phyloP scores from a whole-genome alignment of 139 green algal genomes.

The Pleodorina starrii region DNA sequence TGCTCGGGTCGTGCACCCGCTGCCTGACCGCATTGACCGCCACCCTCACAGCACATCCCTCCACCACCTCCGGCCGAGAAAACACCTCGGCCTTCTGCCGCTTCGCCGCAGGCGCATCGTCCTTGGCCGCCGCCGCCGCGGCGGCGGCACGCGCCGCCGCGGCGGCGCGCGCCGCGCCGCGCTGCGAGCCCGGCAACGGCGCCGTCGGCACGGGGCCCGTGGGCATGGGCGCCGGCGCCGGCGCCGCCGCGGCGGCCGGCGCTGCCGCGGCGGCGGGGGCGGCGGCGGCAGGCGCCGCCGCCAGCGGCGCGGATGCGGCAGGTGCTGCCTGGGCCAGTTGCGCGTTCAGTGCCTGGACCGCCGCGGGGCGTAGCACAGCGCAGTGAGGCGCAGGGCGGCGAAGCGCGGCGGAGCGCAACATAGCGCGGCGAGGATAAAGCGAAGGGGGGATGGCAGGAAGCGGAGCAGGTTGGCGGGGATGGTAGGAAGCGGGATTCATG shows the following conservation, averaged over 20 bases:
- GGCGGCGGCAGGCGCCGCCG: background rate
- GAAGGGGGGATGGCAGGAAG: too few relatives aligned
- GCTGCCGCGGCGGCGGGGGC: background rate
- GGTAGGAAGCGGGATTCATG: too few relatives aligned
- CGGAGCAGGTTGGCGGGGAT: too few relatives aligned
- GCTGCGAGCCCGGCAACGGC: constrained; percentile 1
- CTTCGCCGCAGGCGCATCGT: background rate
- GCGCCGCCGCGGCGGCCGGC: background rate
- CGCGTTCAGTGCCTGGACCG: background rate
- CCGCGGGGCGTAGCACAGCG: too few relatives aligned
- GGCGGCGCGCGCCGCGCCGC: background rate
- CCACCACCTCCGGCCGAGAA: constrained; percentile 11
- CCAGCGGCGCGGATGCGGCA: background rate
- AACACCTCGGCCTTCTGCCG: constrained; percentile 2
- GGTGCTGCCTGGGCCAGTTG: background rate
- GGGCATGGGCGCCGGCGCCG: background rate
- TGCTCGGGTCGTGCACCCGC: background rate
- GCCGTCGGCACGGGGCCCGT: constrained; percentile 4
- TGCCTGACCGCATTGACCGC: constrained; percentile 37
- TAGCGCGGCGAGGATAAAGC: too few relatives aligned
- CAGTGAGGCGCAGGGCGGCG: too few relatives aligned
- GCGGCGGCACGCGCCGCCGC: background rate
- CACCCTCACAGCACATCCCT: constrained; percentile 4
- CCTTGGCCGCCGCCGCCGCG: constrained; percentile 17
- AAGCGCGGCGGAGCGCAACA: too few relatives aligned